phyloP scores from a whole-genome alignment of 2,329 filamentous ascomycete species.

The Nannizziopsis barbatae region DNA sequence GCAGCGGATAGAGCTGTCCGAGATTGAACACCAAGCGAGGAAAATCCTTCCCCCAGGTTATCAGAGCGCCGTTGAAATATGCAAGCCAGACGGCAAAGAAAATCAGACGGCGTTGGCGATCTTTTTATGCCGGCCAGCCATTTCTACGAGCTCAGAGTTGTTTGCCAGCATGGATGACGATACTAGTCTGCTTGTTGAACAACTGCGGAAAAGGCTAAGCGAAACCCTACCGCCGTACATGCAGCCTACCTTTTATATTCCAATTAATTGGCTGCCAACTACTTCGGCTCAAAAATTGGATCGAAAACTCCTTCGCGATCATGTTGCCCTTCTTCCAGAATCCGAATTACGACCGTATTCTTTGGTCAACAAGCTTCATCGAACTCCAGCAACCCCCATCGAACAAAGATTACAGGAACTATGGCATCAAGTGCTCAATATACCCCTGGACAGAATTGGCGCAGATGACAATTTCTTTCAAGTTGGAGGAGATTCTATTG shows the following conservation, averaged over 20 bases:
- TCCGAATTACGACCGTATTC: conserved; percentile 9
- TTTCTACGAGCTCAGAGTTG: neutral
- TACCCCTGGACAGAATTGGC: conserved; percentile 25
- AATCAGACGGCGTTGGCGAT: neutral
- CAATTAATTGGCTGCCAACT: conserved; percentile 25
- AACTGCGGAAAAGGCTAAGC: conserved; percentile 14
- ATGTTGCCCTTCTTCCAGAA: conserved; percentile 13
- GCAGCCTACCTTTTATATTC: conserved; percentile 35
- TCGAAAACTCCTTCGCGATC: conserved; percentile 21
- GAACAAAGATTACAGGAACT: conserved; percentile 12
- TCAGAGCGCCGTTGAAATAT: neutral
- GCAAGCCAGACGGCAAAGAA: neutral
- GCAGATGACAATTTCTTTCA: conserved; percentile 12
- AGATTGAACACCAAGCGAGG: conserved; percentile 24
- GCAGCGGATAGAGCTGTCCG: conserved; percentile 27
- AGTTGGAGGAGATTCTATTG: conserved; percentile 13
- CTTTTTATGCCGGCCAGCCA: neutral
- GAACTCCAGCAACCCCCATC: conserved; percentile 4
- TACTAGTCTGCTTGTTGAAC: too few species aligned
- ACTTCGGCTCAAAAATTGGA: conserved; percentile 27
- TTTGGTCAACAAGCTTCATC: conserved; percentile 10
- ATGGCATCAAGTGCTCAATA: conserved; percentile 27
- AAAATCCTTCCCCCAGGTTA: conserved; percentile 27
- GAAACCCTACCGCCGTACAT: conserved; percentile 23
- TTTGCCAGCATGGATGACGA: neutral